Conservation (phyloP, 257 asterid species). For the Leptodermis oblonga region DNA sequence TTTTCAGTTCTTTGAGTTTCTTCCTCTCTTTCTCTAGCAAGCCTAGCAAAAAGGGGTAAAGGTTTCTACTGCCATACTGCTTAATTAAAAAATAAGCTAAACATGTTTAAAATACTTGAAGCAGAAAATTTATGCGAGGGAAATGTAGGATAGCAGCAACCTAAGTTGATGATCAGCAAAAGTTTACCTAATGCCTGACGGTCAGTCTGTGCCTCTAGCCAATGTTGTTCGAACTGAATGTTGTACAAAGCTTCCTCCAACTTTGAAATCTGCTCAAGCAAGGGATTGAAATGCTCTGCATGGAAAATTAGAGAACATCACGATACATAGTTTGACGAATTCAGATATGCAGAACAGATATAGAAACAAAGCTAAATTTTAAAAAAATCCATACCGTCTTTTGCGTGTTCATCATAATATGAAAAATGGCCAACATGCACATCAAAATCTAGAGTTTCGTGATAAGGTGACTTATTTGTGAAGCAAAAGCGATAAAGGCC, state of each 20-base stretch:
- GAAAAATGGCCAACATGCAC: constrained; percentile 73
- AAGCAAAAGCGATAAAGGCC: constrained; percentile 86
- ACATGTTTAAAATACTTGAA: background rate
- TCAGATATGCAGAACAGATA: background rate
- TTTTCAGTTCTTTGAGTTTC: background rate
- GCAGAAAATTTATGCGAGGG: background rate
- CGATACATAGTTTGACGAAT: background rate
- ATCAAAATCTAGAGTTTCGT: constrained; percentile 84
- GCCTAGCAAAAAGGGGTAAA: background rate
- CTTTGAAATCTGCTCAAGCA: constrained; percentile 76
- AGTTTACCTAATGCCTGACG: constrained; percentile 57
- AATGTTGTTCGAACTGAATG: constrained; percentile 49
- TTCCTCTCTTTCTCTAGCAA: background rate
- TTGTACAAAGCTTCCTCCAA: constrained; percentile 84
- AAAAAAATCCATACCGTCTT: constrained; percentile 50
- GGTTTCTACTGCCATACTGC: background rate
- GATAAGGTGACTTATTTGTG: constrained; percentile 87
- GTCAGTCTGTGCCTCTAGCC: constrained; percentile 43
- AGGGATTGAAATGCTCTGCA: constrained; percentile 90
- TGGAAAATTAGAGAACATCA: constrained; percentile 6
- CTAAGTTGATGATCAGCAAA: background rate
- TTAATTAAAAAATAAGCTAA: background rate
- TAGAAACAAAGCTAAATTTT: constrained; percentile 1
- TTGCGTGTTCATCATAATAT: constrained; percentile 83
- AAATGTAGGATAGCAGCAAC: background rate